Percentiles rank a stretch among this genome's conserved stretches.
Conservation (phyloP, 768 basidiomycete species). For the Kwoniella dendrophila region DNA sequence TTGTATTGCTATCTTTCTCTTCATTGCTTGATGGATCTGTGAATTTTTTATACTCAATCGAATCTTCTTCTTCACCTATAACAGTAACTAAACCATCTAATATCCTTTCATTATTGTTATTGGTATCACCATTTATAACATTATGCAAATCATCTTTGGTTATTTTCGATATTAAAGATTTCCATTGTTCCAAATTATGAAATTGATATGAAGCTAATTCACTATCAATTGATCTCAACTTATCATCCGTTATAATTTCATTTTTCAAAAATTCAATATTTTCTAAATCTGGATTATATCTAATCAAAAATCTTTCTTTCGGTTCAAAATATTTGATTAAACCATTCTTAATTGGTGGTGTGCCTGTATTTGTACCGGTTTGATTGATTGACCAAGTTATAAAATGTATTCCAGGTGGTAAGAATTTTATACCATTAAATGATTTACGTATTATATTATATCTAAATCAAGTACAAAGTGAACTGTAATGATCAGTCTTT, state of each 20-base stretch:
- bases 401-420: conserved; percentile 57
- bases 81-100: conserved; percentile 52
- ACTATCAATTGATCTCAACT: conserved; percentile 53
- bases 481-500: conserved; percentile 2
- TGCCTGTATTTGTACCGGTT: conserved; percentile 19
- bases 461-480: conserved; percentile 18
- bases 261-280: conserved; percentile 8
- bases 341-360: conserved; percentile 51
- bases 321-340: conserved; percentile 39
- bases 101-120: conserved; percentile 31
- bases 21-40: conserved; percentile 1
- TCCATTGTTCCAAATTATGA: conserved; percentile 45
- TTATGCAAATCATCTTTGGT: conserved; percentile 32
- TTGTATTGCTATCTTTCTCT: conserved; percentile 15
- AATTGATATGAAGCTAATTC: conserved; percentile 57
- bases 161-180: conserved; percentile 40
- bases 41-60: conserved; percentile 3
- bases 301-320: background rate
- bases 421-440: conserved; percentile 57
- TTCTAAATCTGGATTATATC: conserved; percentile 1
- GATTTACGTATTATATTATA: conserved; percentile 40
- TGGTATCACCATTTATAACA: conserved; percentile 55
- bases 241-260: conserved; percentile 50
- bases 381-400: conserved; percentile 46
- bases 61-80: conserved; percentile 42